Percentiles rank a stretch among this genome's conserved stretches.
Conservation (phyloP, 805 yeast genomes). For the Zygotorulaspora sp. region DNA sequence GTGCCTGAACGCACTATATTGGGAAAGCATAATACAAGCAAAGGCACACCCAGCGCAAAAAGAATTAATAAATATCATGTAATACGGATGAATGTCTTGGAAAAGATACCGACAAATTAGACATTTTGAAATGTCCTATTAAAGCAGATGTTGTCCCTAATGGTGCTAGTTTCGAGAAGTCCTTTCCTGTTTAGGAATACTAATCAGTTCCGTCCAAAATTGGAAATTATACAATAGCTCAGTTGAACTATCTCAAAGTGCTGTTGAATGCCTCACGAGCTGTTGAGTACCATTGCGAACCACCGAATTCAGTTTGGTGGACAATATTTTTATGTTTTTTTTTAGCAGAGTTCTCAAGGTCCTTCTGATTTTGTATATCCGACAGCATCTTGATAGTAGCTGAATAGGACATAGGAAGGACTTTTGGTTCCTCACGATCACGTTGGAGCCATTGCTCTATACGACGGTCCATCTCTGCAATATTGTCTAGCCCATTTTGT, state of each 20-base stretch:
- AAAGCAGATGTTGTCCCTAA: too few relatives aligned
- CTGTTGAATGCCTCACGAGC: slow-evolving; percentile 25
- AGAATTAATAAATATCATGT: too few relatives aligned
- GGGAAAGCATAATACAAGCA: too few relatives aligned
- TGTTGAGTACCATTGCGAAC: slow-evolving; percentile 22
- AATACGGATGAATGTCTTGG: too few relatives aligned
- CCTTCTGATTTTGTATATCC: slow-evolving; percentile 3
- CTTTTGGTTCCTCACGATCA: slow-evolving; percentile 23
- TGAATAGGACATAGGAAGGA: slow-evolving; percentile 30
- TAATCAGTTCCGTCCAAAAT: not conserved
- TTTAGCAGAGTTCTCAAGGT: slow-evolving; percentile 3
- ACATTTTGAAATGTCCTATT: too few relatives aligned
- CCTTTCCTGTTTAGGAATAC: too few relatives aligned
- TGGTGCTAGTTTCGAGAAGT: too few relatives aligned
- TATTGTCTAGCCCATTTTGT: slow-evolving; percentile 26
- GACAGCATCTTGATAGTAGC: slow-evolving; percentile 15
- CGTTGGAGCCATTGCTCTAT: slow-evolving; percentile 22
- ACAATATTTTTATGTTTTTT: slow-evolving; percentile 19
- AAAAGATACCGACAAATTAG: too few relatives aligned
- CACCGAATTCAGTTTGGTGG: slow-evolving; percentile 33
- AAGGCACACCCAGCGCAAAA: too few relatives aligned
- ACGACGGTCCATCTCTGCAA: slow-evolving; percentile 17
- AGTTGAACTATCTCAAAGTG: slow-evolving; percentile 13
- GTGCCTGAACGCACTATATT: too few relatives aligned
- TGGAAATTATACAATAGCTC: too few relatives aligned